Base-by-base conservation (phyloP, 2,329 filamentous ascomycete species). In the Xylariaceae sp. region DNA sequence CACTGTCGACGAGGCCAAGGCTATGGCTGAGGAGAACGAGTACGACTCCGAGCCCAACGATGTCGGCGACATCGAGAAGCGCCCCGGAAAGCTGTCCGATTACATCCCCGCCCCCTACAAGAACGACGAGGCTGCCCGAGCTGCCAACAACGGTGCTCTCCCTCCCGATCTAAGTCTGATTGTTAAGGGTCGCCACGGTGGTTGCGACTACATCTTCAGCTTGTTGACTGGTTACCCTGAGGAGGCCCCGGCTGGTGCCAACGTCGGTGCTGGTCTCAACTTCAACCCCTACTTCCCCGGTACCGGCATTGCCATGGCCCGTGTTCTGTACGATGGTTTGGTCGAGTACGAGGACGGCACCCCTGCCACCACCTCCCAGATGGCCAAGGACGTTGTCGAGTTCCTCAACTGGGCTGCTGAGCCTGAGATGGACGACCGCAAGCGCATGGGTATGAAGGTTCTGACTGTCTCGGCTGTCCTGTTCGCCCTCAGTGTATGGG, bases 231-330 rank as follows among this genome's bases (percentile, higher is more conserved):
- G 94, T 70, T 99, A 99, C 79, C 94, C 94, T 62, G 94, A 99
- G 69, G 94, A 99, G 80, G 84, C 91, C 62, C 94, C 94, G 56
- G 90, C 94, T 55, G 94, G 94, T 74, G 92, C 90, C 64, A 80
- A 84, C 70, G 88, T 99, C 62, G 88, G 87, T 70, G 86, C 87
- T 63, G 94, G 94, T 73, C 87, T 99, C 78, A 97, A 97, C 87
- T 99, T 99, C 87, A 99, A 99, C 86, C 94, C 94, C 62, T 99
- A 97, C 84, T 99, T 99, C 88, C 94, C 94, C 60, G 94, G 94
- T 74, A 97, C 94, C 70, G 93, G 93, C 75, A 99, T 99, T 76
- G 94, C 90, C 72, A 99, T 99, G 94, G 93, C 88, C 71, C 93
- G 94, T 86, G 94, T 97, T 63, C 86, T 99, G 62, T 99, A 96